Evolutionary conservation across 2,329 filamentous ascomycete genomes (phyloP).

Genomic region (Colletotrichum australisinense): DNA sequence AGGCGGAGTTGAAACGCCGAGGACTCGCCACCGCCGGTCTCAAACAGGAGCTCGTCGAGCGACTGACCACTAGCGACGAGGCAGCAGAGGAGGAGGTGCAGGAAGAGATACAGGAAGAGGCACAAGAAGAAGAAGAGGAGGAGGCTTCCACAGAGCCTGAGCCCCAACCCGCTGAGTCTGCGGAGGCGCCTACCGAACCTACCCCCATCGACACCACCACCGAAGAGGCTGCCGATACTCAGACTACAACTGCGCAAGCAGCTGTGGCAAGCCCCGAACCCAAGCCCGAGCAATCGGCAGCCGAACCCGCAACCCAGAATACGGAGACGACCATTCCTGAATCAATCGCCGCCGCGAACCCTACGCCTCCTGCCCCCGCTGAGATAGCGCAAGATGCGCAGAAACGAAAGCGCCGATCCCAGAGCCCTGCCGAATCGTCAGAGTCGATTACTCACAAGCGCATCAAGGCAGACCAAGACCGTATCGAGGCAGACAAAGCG

Average conservation of each 20-base stretch:
- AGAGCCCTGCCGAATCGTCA: constrained; percentile 67
- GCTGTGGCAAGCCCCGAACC: neutral
- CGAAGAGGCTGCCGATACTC: constrained; percentile 4
- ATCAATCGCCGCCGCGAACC: constrained; percentile 11
- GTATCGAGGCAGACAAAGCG: constrained; percentile 55
- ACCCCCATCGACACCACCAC: constrained; percentile 8
- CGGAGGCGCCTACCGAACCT: constrained; percentile 32
- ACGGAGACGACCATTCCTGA: neutral
- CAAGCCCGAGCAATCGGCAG: neutral
- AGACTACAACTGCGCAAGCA: constrained; percentile 39
- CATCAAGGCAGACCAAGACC: constrained; percentile 60
- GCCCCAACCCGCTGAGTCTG: constrained; percentile 25
- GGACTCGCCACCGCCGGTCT: constrained; percentile 77
- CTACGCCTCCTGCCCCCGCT: constrained; percentile 28
- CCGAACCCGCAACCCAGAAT: neutral
- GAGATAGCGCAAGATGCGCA: constrained; percentile 61
- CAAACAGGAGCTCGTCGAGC: constrained; percentile 77
- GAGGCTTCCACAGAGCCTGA: constrained; percentile 11
- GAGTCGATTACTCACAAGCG: constrained; percentile 68
- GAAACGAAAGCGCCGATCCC: constrained; percentile 76
- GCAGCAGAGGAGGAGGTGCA: neutral
- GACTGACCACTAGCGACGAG: constrained; percentile 60
- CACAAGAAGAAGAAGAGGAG: constrained; percentile 25
- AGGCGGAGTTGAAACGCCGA: constrained; percentile 78
- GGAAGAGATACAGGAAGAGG: constrained; percentile 14